These are phyloP conservation scores for Pichia sp. DNA, from an alignment of 1,139 yeast genomes.

Conservation along the genomic window DNA sequence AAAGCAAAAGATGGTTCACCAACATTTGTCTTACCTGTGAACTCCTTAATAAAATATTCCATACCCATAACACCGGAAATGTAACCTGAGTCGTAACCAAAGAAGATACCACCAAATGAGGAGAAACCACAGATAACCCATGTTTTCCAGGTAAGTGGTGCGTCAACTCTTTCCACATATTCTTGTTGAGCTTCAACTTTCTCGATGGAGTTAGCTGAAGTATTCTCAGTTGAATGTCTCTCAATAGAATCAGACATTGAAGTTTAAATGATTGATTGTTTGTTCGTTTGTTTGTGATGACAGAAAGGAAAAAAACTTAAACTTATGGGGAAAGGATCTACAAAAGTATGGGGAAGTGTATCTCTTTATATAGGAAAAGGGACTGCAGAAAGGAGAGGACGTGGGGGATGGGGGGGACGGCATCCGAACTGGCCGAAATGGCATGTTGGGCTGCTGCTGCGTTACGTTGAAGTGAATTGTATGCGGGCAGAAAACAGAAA, in stretches of 20 bases:
- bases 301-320: neutral
- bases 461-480: too few relatives aligned
- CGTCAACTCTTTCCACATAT: slow-evolving; percentile 25
- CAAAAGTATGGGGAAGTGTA: too few relatives aligned
- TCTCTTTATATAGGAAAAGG: too few relatives aligned
- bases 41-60: slow-evolving; percentile 38
- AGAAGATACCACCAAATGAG: slow-evolving; percentile 50
- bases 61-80: slow-evolving; percentile 52
- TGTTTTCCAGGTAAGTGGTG: slow-evolving; percentile 28
- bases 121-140: slow-evolving; percentile 35
- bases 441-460: too few relatives aligned
- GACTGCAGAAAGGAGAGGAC: too few relatives aligned
- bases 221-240: slow-evolving; percentile 1
- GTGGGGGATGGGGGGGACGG: too few relatives aligned
- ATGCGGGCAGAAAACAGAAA: too few relatives aligned
- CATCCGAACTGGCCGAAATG: too few relatives aligned
- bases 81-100: slow-evolving; percentile 56
- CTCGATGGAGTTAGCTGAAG: slow-evolving; percentile 1
- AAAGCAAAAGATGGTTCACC: slow-evolving; percentile 18
- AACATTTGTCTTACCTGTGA: slow-evolving; percentile 27
- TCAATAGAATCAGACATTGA: neutral
- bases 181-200: slow-evolving; percentile 3
- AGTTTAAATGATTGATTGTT: neutral
- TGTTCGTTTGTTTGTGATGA: too few relatives aligned
- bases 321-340: too few relatives aligned